Conservation (phyloP, 768 basidiomycete species). For the Mycena crocata region DNA sequence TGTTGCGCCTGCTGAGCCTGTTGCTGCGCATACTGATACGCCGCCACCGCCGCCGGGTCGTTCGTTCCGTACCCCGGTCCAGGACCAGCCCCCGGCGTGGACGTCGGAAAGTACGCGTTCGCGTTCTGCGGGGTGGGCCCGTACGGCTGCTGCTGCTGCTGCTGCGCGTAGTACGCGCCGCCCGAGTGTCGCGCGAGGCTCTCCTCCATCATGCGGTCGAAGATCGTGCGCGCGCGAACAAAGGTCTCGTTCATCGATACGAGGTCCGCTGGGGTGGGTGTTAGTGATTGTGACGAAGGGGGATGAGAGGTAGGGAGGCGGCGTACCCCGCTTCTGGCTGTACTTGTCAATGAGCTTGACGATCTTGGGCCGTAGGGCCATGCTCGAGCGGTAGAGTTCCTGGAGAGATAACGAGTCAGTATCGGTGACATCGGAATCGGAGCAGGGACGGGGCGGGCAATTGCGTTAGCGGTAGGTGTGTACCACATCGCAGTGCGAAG, state of each 20-base stretch:
- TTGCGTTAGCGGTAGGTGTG: too few species aligned
- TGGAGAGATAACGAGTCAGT: constrained; percentile 44
- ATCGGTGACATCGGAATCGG: background rate
- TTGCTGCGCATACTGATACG: constrained; percentile 38
- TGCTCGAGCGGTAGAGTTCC: constrained; percentile 92
- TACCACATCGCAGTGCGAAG: too few species aligned
- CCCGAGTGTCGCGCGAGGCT: constrained; percentile 81
- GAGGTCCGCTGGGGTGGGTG: constrained; percentile 76
- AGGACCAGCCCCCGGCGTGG: constrained; percentile 4
- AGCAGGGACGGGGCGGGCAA: too few species aligned
- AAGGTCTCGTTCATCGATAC: constrained; percentile 96
- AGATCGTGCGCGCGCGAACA: constrained; percentile 87
- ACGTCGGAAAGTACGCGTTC: constrained; percentile 25
- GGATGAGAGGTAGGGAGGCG: background rate
- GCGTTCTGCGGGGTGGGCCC: constrained; percentile 7
- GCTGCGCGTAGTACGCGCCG: constrained; percentile 53
- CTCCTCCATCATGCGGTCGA: constrained; percentile 95
- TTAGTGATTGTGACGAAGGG: constrained; percentile 12
- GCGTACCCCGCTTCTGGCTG: constrained; percentile 83
- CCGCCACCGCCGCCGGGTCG: constrained; percentile 28
- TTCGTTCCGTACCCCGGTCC: too few species aligned
- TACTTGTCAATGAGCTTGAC: constrained; percentile 98
- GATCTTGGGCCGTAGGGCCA: constrained; percentile 93
- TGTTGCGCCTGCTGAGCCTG: constrained; percentile 28
- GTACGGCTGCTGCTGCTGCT: constrained; percentile 23